Evolutionary conservation across 345 rosid genomes (phyloP).

Genomic region (Sapria himalayana): DNA sequence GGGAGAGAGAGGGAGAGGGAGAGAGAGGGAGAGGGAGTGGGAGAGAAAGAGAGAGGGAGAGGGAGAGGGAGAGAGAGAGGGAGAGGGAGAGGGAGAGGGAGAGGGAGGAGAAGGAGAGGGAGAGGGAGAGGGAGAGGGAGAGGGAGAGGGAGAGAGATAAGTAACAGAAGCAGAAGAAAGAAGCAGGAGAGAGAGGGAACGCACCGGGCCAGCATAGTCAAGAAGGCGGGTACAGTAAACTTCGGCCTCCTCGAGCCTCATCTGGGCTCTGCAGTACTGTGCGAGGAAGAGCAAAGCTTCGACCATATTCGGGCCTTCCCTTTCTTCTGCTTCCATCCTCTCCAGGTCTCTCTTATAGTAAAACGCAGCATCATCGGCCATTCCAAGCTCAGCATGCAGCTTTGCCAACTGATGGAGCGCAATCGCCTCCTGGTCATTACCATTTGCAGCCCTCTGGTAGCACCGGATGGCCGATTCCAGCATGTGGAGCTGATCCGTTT

Average conservation of each 20-base stretch:
- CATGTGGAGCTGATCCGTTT: constrained; percentile 70
- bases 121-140: not conserved
- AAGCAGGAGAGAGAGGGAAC: constrained; percentile 12
- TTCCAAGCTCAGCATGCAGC: constrained; percentile 48
- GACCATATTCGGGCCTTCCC: constrained; percentile 78
- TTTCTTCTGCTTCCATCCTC: constrained; percentile 89
- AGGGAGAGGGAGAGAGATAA: not conserved
- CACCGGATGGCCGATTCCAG: constrained; percentile 89
- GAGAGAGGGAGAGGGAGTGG: not conserved
- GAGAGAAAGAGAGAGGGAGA: not conserved
- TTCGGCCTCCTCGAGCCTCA: constrained; percentile 81
- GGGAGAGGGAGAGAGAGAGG: not conserved
- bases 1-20: not conserved
- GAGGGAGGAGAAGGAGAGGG: not conserved
- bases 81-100: not conserved
- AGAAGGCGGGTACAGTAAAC: constrained; percentile 84
- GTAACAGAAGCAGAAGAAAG: not conserved
- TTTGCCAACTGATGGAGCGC: constrained; percentile 73
- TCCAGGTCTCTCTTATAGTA: constrained; percentile 77
- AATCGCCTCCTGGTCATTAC: constrained; percentile 79
- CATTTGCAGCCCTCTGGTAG: constrained; percentile 62
- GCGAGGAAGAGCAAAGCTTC: constrained; percentile 83
- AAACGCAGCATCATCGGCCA: constrained; percentile 67
- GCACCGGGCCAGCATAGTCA: constrained; percentile 80
- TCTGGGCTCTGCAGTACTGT: constrained; percentile 36